Conservation (phyloP, 2,329 filamentous ascomycete species). For the Dendryphion nanum region DNA sequence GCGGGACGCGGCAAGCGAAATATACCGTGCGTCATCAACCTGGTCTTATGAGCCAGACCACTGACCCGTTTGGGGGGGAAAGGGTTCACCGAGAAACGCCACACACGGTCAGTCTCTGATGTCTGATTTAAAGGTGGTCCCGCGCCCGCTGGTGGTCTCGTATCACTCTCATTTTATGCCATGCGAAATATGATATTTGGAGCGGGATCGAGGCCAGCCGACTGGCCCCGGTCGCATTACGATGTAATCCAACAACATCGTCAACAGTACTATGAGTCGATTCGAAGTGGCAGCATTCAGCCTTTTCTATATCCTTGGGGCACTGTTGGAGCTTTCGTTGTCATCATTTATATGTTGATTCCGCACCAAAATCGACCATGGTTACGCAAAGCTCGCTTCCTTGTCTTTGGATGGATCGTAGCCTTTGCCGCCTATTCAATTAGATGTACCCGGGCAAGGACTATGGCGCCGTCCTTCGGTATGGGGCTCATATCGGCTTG, state of each 20-base stretch:
- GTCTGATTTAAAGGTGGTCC: too few relatives aligned
- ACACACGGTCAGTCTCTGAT: too few relatives aligned
- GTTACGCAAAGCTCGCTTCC: constrained; percentile 43
- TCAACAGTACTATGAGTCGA: constrained; percentile 38
- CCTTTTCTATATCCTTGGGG: constrained; percentile 48
- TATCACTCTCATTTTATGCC: too few relatives aligned
- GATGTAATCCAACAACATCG: constrained; percentile 38
- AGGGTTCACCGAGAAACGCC: too few relatives aligned
- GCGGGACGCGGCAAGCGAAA: too few relatives aligned
- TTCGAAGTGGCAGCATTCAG: constrained; percentile 39
- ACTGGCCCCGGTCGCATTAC: constrained; percentile 27
- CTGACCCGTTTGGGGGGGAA: too few relatives aligned
- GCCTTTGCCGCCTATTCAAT: constrained; percentile 46
- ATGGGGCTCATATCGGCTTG: constrained; percentile 56
- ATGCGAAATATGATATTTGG: neutral
- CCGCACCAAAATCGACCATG: constrained; percentile 44
- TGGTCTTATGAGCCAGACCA: too few relatives aligned
- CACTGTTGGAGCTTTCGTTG: constrained; percentile 36
- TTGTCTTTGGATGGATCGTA: constrained; percentile 46
- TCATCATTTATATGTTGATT: constrained; percentile 53
- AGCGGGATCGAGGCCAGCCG: neutral
- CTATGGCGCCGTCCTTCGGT: constrained; percentile 53
- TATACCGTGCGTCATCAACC: too few relatives aligned
- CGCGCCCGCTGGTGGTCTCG: too few relatives aligned
- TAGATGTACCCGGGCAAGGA: constrained; percentile 46